A percentile compares a stretch with the other conserved stretches of the same genome.
These are phyloP conservation scores for Plenodomus biglobosus DNA, from an alignment of 2,329 filamentous ascomycete genomes.

Conservation along the genomic window DNA sequence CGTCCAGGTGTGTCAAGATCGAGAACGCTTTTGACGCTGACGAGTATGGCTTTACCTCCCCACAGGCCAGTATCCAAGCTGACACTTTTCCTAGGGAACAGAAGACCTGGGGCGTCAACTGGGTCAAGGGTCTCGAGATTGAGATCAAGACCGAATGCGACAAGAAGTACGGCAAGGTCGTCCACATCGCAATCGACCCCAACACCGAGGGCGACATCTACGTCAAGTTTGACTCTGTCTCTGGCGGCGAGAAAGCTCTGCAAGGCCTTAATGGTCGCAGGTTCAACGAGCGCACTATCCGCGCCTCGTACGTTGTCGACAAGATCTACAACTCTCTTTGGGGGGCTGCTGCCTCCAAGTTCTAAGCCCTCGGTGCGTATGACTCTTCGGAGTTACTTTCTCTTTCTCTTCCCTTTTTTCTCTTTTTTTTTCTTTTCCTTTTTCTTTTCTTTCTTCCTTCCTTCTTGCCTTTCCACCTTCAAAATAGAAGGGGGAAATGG, in stretches of 20 bases:
- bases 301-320: conserved; percentile 93
- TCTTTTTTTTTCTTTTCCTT: background rate
- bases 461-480: too few species aligned
- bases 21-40: conserved; percentile 93
- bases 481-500: background rate
- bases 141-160: conserved; percentile 93
- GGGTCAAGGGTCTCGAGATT: conserved; percentile 91
- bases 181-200: conserved; percentile 92
- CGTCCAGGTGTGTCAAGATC: conserved; percentile 89
- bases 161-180: conserved; percentile 92
- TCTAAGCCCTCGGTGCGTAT: conserved; percentile 26
- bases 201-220: conserved; percentile 97
- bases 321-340: conserved; percentile 96
- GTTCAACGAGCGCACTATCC: conserved; percentile 91
- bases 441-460: too few species aligned
- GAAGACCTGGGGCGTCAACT: conserved; percentile 47
- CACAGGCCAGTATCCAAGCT: conserved; percentile 6
- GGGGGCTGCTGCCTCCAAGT: conserved; percentile 33
- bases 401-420: background rate
- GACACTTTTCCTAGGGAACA: conserved; percentile 30
- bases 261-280: conserved; percentile 96
- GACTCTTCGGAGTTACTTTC: background rate
- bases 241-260: conserved; percentile 95
- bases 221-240: conserved; percentile 94
- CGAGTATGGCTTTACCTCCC: conserved; percentile 63